Conservation (phyloP, 2,329 filamentous ascomycete species). For the Chaetomium sp. region DNA sequence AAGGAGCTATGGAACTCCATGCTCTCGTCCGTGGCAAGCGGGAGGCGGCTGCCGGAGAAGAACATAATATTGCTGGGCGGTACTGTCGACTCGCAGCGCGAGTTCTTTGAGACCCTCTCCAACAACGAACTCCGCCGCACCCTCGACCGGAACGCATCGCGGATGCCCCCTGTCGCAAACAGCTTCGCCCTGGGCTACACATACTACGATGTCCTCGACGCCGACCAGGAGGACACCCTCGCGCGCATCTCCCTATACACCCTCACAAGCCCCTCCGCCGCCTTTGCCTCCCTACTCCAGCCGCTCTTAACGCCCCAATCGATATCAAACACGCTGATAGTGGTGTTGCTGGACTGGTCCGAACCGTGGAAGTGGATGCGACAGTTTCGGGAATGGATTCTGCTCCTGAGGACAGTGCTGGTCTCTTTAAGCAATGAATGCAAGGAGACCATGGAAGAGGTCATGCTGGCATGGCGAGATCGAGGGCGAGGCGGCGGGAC, state of each 20-base stretch:
- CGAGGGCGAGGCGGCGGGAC: conserved; percentile 67
- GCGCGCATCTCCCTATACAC: conserved; percentile 88
- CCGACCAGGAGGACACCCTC: conserved; percentile 91
- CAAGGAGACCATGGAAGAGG: conserved; percentile 83
- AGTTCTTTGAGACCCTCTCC: conserved; percentile 72
- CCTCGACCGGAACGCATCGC: conserved; percentile 58
- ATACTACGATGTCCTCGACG: conserved; percentile 91
- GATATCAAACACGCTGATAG: conserved; percentile 82
- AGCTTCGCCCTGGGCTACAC: conserved; percentile 92
- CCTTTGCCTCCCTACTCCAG: conserved; percentile 79
- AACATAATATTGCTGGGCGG: conserved; percentile 85
- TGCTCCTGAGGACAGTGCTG: conserved; percentile 76
- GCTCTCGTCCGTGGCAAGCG: conserved; percentile 86
- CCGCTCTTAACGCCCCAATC: conserved; percentile 83
- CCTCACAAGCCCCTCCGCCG: conserved; percentile 78
- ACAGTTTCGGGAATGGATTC: conserved; percentile 86
- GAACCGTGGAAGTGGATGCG: conserved; percentile 91
- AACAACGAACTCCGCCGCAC: conserved; percentile 56
- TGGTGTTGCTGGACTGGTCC: conserved; percentile 93
- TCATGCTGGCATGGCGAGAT: conserved; percentile 78
- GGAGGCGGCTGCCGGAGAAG: conserved; percentile 88
- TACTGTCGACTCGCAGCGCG: conserved; percentile 77
- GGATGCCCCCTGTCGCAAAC: conserved; percentile 80
- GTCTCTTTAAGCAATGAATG: conserved; percentile 73
- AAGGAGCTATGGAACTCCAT: conserved; percentile 94